A percentile compares a stretch with the other conserved stretches of the same genome.
Conservation (phyloP, 176 grass and related monocot species). For the Bolboschoenus planiculmis region DNA sequence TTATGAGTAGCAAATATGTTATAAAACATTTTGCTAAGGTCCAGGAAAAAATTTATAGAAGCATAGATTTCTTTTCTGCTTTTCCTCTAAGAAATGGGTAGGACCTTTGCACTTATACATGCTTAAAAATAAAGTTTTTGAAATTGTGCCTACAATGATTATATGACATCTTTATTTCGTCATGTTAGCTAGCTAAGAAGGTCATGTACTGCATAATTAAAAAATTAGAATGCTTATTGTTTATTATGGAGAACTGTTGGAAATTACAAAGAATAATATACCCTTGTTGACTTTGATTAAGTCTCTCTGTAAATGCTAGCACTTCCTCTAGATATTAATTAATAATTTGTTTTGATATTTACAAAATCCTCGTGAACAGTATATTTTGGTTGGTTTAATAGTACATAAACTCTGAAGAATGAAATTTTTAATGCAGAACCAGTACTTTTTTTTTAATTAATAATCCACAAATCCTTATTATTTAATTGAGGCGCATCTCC, state of each 20-base stretch:
- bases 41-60: neutral
- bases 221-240: neutral
- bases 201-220: neutral
- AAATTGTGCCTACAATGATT: neutral
- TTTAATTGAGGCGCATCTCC: neutral
- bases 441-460: neutral
- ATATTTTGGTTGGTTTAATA: neutral
- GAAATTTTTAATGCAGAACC: neutral
- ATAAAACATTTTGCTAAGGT: no score
- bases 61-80: neutral
- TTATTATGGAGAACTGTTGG: neutral
- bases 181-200: neutral
- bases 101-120: neutral
- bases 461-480: neutral
- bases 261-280: constrained; percentile 2
- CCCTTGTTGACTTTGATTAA: neutral
- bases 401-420: neutral
- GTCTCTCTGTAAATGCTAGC: neutral
- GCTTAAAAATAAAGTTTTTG: neutral
- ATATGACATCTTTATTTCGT: neutral
- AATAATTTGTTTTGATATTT: neutral
- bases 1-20: neutral
- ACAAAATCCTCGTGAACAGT: neutral
- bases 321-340: constrained; percentile 4
- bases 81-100: neutral